Base-by-base conservation (phyloP, 306 rosid species). In the Corylus americana region DNA sequence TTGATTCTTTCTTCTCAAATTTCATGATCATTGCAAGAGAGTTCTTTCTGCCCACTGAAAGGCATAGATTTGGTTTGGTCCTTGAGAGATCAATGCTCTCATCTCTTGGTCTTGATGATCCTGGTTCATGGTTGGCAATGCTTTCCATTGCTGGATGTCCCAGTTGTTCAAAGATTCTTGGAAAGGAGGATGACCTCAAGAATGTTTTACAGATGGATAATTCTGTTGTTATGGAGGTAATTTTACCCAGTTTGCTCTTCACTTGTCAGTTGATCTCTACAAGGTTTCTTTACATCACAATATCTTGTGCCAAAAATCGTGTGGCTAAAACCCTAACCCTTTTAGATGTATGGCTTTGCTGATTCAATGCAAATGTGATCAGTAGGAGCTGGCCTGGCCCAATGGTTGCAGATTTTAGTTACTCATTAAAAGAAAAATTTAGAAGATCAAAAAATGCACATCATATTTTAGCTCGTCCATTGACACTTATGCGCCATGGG, bases 91-190 rank as follows among this genome's bases (percentile, higher is more conserved):
- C 90, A 17, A 84, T 95, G 89, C 94, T 95, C 81, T 90, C 97
- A 58, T 82, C 92, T 79, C 84, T 95, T 55, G 96, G 94, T 79
- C 82, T 91, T 80, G 90, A 78, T 79, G 90, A 91, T 84, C 82
- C 90, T 72, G 83, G 86, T 80, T 82, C 96, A 27, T 92, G 98
- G 98, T 90, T 91, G 82, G 98, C 85, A 39, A 85, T 89, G 81
- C 85, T 77, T 76, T 83, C 88, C 79, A 75, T 77, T 55, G 87
- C 91, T 80, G 97, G 91, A 64, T 91, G 97, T 80, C 89, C 92
- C 54, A 76, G 86, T 70, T 92, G 96, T 86, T 86, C 86, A 62
- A 90, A 79, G 88, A 87, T 91, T 86, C 84, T 92, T 66, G 86
- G 88, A 77, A 85, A 87, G 74, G 97, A 83, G 86, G 93, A 82